These are phyloP conservation scores for Avena insularis DNA, from an alignment of 176 grass and related monocot species.

Conservation along the genomic window DNA sequence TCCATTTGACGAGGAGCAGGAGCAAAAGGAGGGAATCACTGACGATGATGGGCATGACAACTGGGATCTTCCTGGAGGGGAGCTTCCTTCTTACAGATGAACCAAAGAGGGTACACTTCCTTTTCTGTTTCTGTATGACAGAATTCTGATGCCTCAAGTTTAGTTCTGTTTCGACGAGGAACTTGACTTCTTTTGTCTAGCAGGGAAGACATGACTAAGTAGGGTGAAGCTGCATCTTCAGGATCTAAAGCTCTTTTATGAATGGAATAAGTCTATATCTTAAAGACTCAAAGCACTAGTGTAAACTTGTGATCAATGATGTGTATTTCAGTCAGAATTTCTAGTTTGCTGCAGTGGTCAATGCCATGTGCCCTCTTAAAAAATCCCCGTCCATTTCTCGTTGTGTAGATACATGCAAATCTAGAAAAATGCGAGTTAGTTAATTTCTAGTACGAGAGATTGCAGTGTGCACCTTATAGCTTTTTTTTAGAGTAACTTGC, in stretches of 20 bases:
- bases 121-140: not conserved
- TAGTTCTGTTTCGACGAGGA: not conserved
- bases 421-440: no score
- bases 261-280: not conserved
- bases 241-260: not conserved
- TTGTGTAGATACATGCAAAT: no score
- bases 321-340: not conserved
- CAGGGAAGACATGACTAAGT: not conserved
- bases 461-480: no score
- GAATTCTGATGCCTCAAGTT: not conserved
- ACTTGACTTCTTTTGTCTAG: not conserved
- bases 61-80: slow-evolving; percentile 52
- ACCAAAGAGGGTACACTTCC: not conserved
- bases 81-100: slow-evolving; percentile 47
- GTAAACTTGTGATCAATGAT: not conserved
- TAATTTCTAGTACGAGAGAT: no score
- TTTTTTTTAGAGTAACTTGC: no score
- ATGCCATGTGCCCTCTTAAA: not conserved
- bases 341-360: not conserved
- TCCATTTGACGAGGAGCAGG: slow-evolving; percentile 32
- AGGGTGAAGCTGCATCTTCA: not conserved
- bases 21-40: not conserved
- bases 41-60: slow-evolving; percentile 49
- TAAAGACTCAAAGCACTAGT: not conserved
- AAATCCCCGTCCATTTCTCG: no score